Base-by-base conservation (phyloP, 2,329 filamentous ascomycete genomes). In the Alternaria brassicicola region DNA sequence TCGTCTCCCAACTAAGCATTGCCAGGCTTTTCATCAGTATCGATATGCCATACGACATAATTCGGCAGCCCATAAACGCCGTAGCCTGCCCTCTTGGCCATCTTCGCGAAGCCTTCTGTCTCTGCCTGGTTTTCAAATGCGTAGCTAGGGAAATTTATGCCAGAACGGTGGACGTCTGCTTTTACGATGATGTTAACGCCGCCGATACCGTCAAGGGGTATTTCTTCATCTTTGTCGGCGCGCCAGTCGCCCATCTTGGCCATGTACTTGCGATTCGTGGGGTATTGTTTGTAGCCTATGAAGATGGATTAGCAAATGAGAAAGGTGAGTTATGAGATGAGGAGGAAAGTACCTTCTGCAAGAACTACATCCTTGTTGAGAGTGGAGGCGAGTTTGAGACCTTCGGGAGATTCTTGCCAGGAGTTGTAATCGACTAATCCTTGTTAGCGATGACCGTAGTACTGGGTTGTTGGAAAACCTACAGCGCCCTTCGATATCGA, bases 41-140 rank as follows among this genome's bases (percentile, higher is more conserved):
- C 95, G 71, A 97, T 91, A 76, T 99, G 95, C 95, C 95, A 99
- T 58, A 99, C 94, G 49, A 99, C 89, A 76, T 99, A 99, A 78
- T 99, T 99, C 39, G 94, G 95, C 55, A 99, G 83, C 43, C 95
- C 95, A 67, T 92, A 86, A 25, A 99, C 95, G 72, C 92, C 85
- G 76, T 97, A 98, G 42, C 95, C 95, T 17, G 95, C 95, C 63
- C 93, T 86, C 82, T 96, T 97, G 59, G 95, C 95, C 95, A 99
- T 99, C 78, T 96, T 97, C 35, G 95, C 95, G 74, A 99, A 99
- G 6, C 95, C 95, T 80, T 99, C 95, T 4, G 95, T 99, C 80
- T 99, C 95, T 64, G 95, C 95, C 81, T 99, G 95, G 79, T 99
- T 98, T 78, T 99, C 95, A 76, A 99, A 99, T 3, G 95, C 86